These are phyloP conservation scores for Magnusiomyces paraingens DNA, from an alignment of 1,139 yeast genomes.

Conservation along the genomic window DNA sequence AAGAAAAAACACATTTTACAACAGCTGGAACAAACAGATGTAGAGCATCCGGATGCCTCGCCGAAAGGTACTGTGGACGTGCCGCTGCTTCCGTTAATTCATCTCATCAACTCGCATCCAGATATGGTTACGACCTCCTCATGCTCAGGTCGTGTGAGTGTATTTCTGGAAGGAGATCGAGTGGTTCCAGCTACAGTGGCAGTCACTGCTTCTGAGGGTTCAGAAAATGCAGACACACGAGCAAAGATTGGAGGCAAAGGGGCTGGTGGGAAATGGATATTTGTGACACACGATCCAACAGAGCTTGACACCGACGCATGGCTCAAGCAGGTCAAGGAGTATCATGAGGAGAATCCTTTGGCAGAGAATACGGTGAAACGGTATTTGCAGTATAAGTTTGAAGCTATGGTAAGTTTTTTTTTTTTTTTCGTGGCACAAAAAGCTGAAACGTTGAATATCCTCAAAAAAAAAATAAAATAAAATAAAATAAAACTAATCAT, in stretches of 20 bases:
- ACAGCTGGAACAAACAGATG: conserved; percentile 44
- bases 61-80: conserved; percentile 82
- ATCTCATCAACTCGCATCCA: conserved; percentile 52
- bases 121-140: conserved; percentile 83
- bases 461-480: too few relatives aligned
- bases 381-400: conserved; percentile 66
- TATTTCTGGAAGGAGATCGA: conserved; percentile 59
- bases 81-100: conserved; percentile 62
- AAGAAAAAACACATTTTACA: conserved; percentile 55
- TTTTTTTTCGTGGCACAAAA: too few relatives aligned
- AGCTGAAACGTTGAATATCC: too few relatives aligned
- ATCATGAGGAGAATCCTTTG: conserved; percentile 5
- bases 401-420: conserved; percentile 45
- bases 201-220: conserved; percentile 1
- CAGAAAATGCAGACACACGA: conserved; percentile 20
- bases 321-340: conserved; percentile 22
- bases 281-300: conserved; percentile 60
- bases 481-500: too few relatives aligned
- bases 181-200: conserved; percentile 16
- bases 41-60: conserved; percentile 54
- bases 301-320: conserved; percentile 50
- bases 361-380: conserved; percentile 34
- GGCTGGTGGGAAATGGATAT: conserved; percentile 78
- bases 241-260: conserved; percentile 75
- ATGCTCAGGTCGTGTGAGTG: conserved; percentile 82